phyloP scores from a whole-genome alignment of 2,329 filamentous ascomycete species.

The Ophiostoma himal-ulmi region DNA sequence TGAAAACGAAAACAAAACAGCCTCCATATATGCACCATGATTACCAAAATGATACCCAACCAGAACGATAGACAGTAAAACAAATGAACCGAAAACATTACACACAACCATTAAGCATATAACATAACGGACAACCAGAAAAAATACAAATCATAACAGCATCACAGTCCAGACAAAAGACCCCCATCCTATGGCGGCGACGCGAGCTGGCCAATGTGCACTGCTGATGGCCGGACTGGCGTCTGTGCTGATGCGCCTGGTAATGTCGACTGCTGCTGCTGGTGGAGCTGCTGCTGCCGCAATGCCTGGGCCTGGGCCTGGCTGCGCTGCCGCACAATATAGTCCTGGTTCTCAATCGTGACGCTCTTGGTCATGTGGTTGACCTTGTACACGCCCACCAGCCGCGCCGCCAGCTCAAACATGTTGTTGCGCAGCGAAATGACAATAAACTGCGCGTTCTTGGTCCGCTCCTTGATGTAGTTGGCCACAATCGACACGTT shows the following conservation, averaged over 20 bases:
- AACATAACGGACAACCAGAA: not conserved
- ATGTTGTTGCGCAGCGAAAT: conserved; percentile 98
- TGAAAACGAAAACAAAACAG: not conserved
- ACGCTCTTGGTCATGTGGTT: conserved; percentile 97
- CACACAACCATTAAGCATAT: not conserved
- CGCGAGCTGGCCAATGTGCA: conserved; percentile 22
- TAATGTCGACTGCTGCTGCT: conserved; percentile 20
- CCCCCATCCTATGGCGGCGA: conserved; percentile 23
- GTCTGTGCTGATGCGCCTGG: not conserved
- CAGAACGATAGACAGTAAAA: not conserved
- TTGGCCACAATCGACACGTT: conserved; percentile 98
- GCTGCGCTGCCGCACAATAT: conserved; percentile 47
- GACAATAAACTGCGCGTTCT: conserved; percentile 98
- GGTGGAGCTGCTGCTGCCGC: conserved; percentile 29
- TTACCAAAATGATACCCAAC: conserved; percentile 10
- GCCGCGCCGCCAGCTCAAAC: conserved; percentile 93
- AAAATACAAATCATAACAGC: not conserved
- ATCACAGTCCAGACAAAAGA: not conserved
- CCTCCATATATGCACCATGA: conserved; percentile 7
- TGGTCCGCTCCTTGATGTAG: conserved; percentile 98
- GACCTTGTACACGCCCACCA: conserved; percentile 98
- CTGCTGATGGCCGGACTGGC: conserved; percentile 15
- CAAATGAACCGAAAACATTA: not conserved
- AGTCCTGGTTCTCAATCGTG: conserved; percentile 79
- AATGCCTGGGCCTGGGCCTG: conserved; percentile 26